Conservation (phyloP, 108 stramenopile species). For the Conticribra guillardii region DNA sequence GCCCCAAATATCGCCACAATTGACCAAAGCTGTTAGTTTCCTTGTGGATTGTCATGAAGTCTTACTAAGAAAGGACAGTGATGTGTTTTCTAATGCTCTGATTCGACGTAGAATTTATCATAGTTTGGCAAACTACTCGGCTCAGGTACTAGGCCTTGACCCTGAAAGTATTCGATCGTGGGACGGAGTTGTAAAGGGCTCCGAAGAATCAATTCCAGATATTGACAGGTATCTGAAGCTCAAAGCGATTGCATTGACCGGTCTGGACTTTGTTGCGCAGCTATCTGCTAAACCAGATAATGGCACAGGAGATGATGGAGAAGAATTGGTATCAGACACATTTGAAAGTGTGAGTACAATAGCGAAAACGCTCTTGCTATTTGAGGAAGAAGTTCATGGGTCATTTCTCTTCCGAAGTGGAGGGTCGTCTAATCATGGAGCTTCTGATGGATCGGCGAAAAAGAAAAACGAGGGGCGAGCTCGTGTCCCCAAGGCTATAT, state of each 20-base stretch:
- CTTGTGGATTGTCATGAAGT: slow-evolving; percentile 35
- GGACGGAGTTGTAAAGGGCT: slow-evolving; percentile 6
- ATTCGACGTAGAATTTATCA: slow-evolving; percentile 47
- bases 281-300: background rate
- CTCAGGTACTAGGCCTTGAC: slow-evolving; percentile 61
- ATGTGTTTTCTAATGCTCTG: slow-evolving; percentile 15
- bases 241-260: slow-evolving; percentile 37
- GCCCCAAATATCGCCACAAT: slow-evolving; percentile 41
- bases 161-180: slow-evolving; percentile 55
- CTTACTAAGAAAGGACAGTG: background rate
- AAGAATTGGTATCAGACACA: slow-evolving; percentile 12
- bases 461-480: slow-evolving; percentile 12
- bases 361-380: slow-evolving; percentile 35
- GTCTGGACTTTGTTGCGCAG: slow-evolving; percentile 9
- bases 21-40: slow-evolving; percentile 51
- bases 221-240: slow-evolving; percentile 34
- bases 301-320: slow-evolving; percentile 7
- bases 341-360: slow-evolving; percentile 17
- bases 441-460: slow-evolving; percentile 12
- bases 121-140: slow-evolving; percentile 58
- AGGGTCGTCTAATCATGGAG: background rate
- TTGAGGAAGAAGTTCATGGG: slow-evolving; percentile 72
- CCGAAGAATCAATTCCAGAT: slow-evolving; percentile 15
- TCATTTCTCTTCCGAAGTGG: slow-evolving; percentile 57
- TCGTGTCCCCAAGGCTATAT: slow-evolving; percentile 28